Evolutionary conservation across 345 rosid genomes (phyloP).

Genomic region (Camelina hispida): DNA sequence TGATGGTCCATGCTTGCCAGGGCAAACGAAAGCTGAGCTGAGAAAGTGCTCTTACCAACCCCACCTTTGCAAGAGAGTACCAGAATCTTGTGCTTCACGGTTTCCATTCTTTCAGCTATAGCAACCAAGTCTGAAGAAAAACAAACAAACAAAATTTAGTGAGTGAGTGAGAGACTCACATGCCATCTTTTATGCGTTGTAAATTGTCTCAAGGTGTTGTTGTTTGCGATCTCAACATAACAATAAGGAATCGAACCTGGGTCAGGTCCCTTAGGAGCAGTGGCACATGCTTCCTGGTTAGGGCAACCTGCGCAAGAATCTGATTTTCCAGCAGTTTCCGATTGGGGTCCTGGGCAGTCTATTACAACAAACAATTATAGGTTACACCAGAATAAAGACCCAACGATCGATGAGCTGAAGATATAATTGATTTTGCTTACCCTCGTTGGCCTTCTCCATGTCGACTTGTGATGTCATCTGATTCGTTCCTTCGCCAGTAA

Average conservation of each 20-base stretch:
- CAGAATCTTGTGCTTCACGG: constrained; percentile 89
- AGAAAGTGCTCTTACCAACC: constrained; percentile 96
- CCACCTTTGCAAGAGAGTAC: constrained; percentile 96
- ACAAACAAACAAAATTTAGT: constrained; percentile 12
- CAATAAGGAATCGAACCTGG: constrained; percentile 57
- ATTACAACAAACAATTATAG: not conserved
- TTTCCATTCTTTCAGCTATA: constrained; percentile 88
- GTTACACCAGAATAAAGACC: no score
- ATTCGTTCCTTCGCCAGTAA: no score
- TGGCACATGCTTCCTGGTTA: constrained; percentile 85
- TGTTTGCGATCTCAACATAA: no score
- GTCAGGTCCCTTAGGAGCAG: constrained; percentile 97
- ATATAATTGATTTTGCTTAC: no score
- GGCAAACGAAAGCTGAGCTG: constrained; percentile 88
- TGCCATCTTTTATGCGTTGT: no score
- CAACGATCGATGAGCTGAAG: no score
- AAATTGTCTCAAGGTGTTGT: no score
- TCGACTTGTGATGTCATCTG: no score
- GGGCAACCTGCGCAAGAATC: constrained; percentile 92
- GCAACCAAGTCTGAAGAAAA: constrained; percentile 69
- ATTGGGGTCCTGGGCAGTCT: constrained; percentile 88
- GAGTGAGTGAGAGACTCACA: not conserved
- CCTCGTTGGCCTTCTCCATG: no score
- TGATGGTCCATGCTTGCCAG: constrained; percentile 86
- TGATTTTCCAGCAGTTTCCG: constrained; percentile 81